Percentiles rank a stretch among this genome's conserved stretches.
Evolutionary conservation across 2,329 filamentous ascomycete genomes (phyloP).

Genomic region (Hirsutella minnesotensis): DNA sequence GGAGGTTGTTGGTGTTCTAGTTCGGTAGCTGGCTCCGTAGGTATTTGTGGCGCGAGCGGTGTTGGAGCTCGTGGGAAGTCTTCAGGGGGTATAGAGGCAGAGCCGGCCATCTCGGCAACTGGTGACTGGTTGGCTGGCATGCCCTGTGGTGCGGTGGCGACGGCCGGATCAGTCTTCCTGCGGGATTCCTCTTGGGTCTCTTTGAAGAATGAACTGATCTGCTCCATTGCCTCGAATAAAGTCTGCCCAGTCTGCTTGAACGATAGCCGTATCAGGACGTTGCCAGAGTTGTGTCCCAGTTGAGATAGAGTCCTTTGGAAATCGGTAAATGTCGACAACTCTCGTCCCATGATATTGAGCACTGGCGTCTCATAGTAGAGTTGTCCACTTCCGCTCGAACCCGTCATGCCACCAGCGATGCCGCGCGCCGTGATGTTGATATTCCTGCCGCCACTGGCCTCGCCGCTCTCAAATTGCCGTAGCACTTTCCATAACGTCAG

Average conservation of each 20-base stretch:
- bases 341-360: conserved; percentile 71
- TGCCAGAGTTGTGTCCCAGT: conserved; percentile 77
- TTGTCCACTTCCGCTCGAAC: conserved; percentile 51
- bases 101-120: conserved; percentile 13
- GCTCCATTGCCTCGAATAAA: conserved; percentile 71
- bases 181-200: conserved; percentile 23
- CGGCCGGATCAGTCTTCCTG: conserved; percentile 1
- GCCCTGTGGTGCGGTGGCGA: conserved; percentile 5
- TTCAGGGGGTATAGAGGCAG: not conserved
- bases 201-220: conserved; percentile 68
- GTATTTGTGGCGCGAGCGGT: not conserved
- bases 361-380: conserved; percentile 82
- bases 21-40: conserved; percentile 8
- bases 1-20: conserved; percentile 4
- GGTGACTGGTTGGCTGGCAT: conserved; percentile 4
- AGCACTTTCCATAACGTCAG: conserved; percentile 83
- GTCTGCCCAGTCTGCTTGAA: conserved; percentile 69
- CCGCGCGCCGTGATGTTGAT: conserved; percentile 79
- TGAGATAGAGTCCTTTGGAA: conserved; percentile 83
- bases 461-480: conserved; percentile 76
- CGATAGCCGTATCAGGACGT: conserved; percentile 62
- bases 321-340: conserved; percentile 64
- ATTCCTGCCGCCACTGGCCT: conserved; percentile 44
- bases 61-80: not conserved
- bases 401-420: conserved; percentile 42